These are phyloP conservation scores for Lactarius pseudohatsudake DNA, from an alignment of 768 basidiomycete species.

Conservation along the genomic window DNA sequence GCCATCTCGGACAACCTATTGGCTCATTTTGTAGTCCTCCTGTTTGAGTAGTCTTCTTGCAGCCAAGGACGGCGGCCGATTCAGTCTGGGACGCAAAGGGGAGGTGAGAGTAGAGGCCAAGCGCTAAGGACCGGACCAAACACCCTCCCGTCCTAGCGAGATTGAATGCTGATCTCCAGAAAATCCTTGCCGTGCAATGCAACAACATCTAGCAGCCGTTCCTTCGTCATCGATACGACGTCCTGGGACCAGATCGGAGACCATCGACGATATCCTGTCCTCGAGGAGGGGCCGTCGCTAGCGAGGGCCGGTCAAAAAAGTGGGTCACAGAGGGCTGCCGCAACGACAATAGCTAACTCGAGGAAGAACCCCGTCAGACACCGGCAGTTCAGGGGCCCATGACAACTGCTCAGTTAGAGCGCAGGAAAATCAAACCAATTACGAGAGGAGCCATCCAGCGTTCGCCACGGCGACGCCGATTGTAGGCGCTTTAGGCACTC, in stretches of 20 bases:
- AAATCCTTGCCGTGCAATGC: background rate
- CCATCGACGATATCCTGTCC: background rate
- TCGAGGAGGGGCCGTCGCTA: background rate
- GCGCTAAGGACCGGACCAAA: too few relatives aligned
- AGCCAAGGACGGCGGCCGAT: too few relatives aligned
- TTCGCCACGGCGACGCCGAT: too few relatives aligned
- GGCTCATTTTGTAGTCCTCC: background rate
- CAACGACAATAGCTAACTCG: background rate
- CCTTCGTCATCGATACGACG: background rate
- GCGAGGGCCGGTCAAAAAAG: background rate
- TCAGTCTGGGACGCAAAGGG: too few relatives aligned
- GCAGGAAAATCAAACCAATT: background rate
- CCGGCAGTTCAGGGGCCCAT: background rate
- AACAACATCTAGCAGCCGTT: background rate
- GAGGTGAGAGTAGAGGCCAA: too few relatives aligned
- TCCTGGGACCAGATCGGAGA: background rate
- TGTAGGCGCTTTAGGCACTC: background rate
- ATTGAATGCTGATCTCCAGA: background rate
- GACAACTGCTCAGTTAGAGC: background rate
- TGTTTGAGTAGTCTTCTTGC: too few relatives aligned
- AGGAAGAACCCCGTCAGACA: background rate
- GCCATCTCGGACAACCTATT: background rate
- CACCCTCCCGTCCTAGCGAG: background rate
- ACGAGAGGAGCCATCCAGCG: background rate
- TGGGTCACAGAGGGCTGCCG: background rate